These are phyloP conservation scores for Trichoderma hamatum DNA, from an alignment of 2,329 filamentous ascomycete genomes.

Conservation along the genomic window DNA sequence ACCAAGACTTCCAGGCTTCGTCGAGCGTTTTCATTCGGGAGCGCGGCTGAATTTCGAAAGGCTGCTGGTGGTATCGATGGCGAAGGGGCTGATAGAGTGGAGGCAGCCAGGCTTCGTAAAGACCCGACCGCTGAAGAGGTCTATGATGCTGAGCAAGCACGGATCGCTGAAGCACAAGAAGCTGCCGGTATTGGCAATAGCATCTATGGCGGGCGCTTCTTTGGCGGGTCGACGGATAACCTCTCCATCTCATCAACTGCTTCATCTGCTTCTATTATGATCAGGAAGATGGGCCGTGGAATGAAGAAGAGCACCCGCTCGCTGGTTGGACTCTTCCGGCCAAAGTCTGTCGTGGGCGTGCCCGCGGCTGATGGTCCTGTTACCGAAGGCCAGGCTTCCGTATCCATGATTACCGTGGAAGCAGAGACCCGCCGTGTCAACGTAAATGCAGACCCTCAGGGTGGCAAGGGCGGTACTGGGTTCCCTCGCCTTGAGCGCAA, in stretches of 20 bases:
- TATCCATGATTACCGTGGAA: constrained; percentile 95
- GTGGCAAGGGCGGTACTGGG: constrained; percentile 72
- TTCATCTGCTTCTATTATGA: constrained; percentile 88
- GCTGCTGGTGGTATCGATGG: constrained; percentile 64
- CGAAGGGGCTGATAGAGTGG: constrained; percentile 42
- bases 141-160: constrained; percentile 84
- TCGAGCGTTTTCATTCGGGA: constrained; percentile 94
- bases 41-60: constrained; percentile 84
- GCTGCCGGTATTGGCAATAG: constrained; percentile 87
- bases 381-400: constrained; percentile 74
- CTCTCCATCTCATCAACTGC: constrained; percentile 88
- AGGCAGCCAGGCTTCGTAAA: constrained; percentile 64
- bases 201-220: constrained; percentile 88
- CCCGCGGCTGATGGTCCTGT: constrained; percentile 69
- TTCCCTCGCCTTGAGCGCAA: constrained; percentile 85
- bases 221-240: constrained; percentile 91
- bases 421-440: constrained; percentile 86
- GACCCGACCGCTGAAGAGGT: constrained; percentile 65
- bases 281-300: constrained; percentile 98
- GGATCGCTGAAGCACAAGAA: constrained; percentile 91
- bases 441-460: constrained; percentile 69
- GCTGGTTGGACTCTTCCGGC: constrained; percentile 89
- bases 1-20: constrained; percentile 86
- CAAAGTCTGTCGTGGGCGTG: constrained; percentile 85
- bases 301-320: constrained; percentile 93